Base-by-base conservation (phyloP, 2,329 filamentous ascomycete species). In the Xylariaceae sp. region DNA sequence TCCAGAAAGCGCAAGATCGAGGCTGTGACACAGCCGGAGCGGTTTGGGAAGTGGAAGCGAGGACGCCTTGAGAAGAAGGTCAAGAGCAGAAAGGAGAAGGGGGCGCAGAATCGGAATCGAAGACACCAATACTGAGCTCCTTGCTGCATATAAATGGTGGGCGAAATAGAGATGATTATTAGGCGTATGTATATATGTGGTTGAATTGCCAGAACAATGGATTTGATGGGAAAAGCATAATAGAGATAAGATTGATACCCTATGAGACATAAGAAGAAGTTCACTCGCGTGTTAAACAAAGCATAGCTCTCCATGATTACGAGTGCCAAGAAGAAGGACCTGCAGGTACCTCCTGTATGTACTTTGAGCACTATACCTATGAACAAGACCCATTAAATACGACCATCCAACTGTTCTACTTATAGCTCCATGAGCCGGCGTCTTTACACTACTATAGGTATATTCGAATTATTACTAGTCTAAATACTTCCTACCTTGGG, bases 1-100 rank as follows among this genome's bases (percentile, higher is more conserved):
- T 86, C 89, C 51, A 85, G 82, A 62, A 99, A 99, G 84, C 85
- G 95, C 68, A 91, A 91, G 75, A 91, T 98, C 63, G 93, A 96
- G 71, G 91, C 91, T 9, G 87, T 99, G 21, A 84, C 84, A 46
- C 85, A 89, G 69, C 95, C 95, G 1, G 94, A 95, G 76, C 88
- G 82, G 71, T 87, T 87, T 67, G 91, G 87, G 24, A 80, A 83
- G 69, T 87, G 89, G 66, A 97, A 97, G 86, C 87, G 84, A 72
- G 90, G 88, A 79, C 92, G 89, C 79, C 83, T 90, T 61, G 91
- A 95, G 71, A 87, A 88, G 79, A 95, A 95, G 80, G 92, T 88
- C 77, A 88, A 89, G 67, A 86, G 87, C 74, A 87, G 88, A 73
- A 96, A 92, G 82, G 89, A 89, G 74, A 91, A 85, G 74, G 88